Evolutionary conservation across 176 grass and related monocot species (phyloP).

Genomic region (Musa troglodytarum): DNA sequence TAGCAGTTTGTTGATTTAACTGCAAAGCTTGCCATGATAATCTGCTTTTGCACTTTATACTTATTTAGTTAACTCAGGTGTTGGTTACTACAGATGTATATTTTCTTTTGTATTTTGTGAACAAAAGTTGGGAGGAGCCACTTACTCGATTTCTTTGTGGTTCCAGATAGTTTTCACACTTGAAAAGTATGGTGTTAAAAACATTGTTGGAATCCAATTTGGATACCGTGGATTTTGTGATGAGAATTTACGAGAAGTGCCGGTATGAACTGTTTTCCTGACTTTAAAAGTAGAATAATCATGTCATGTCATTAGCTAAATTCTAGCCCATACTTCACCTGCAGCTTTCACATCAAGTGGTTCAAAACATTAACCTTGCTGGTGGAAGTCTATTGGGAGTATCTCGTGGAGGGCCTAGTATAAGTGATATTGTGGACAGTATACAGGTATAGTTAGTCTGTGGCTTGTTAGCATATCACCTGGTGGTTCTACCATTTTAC

Average conservation of each 20-base stretch:
- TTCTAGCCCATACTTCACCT: constrained; percentile 13
- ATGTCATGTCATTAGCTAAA: not conserved
- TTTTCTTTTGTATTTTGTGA: not conserved
- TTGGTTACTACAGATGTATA: too few species aligned
- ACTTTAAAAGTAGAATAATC: constrained; percentile 4
- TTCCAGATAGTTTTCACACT: constrained; percentile 92
- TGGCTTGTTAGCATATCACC: not conserved
- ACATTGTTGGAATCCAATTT: constrained; percentile 87
- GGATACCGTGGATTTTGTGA: constrained; percentile 90
- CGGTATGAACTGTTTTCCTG: constrained; percentile 29
- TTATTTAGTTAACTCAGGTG: not conserved
- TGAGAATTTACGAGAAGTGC: constrained; percentile 75
- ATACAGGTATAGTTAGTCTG: constrained; percentile 53
- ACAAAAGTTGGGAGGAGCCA: not conserved
- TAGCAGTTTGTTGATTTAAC: not conserved
- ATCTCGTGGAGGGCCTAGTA: constrained; percentile 77
- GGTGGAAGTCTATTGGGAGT: constrained; percentile 94
- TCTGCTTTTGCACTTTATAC: not conserved
- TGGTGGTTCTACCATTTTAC: not conserved
- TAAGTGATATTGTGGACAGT: constrained; percentile 80
- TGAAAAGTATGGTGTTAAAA: constrained; percentile 90
- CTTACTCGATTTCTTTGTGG: constrained; percentile 5
- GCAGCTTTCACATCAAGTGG: constrained; percentile 75
- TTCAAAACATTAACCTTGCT: constrained; percentile 94
- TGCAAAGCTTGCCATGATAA: not conserved